These are phyloP conservation scores for Spencermartinsiella ligniputridi DNA, from an alignment of 1,139 yeast genomes.

Conservation along the genomic window DNA sequence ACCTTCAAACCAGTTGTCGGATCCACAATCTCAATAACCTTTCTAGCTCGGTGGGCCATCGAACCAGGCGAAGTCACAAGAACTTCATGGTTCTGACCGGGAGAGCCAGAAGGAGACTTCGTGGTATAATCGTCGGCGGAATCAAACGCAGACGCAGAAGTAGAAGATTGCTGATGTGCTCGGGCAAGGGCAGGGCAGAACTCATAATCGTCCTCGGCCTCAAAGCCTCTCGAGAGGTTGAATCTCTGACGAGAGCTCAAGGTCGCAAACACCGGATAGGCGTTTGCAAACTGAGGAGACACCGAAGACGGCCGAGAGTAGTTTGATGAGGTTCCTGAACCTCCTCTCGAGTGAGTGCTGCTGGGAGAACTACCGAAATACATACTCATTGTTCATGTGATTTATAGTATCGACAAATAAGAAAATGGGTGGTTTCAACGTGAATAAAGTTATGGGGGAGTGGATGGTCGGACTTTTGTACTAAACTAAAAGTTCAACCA, in stretches of 20 bases:
- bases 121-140: conserved; percentile 5
- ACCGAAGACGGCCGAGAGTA: conserved; percentile 28
- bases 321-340: conserved; percentile 10
- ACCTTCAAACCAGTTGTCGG: conserved; percentile 72
- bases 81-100: conserved; percentile 12
- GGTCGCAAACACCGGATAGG: conserved; percentile 19
- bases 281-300: conserved; percentile 28
- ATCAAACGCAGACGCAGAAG: conserved; percentile 10
- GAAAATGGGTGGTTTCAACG: too few species aligned
- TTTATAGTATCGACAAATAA: too few species aligned
- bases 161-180: conserved; percentile 8
- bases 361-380: conserved; percentile 9
- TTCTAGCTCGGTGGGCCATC: conserved; percentile 24
- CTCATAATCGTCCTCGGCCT: conserved; percentile 64
- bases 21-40: conserved; percentile 68
- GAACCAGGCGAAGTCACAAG: conserved; percentile 17
- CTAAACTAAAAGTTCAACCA: too few species aligned
- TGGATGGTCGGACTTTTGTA: too few species aligned
- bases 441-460: too few species aligned
- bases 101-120: conserved; percentile 16
- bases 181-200: conserved; percentile 42
- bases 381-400: conserved; percentile 4
- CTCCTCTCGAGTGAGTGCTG: conserved; percentile 3
- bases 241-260: conserved; percentile 36
- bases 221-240: conserved; percentile 65